A percentile compares a stretch with the other conserved stretches of the same genome.
Conservation (phyloP, 1,284 basidiomycete genomes). For the Hemileia vastatrix region DNA sequence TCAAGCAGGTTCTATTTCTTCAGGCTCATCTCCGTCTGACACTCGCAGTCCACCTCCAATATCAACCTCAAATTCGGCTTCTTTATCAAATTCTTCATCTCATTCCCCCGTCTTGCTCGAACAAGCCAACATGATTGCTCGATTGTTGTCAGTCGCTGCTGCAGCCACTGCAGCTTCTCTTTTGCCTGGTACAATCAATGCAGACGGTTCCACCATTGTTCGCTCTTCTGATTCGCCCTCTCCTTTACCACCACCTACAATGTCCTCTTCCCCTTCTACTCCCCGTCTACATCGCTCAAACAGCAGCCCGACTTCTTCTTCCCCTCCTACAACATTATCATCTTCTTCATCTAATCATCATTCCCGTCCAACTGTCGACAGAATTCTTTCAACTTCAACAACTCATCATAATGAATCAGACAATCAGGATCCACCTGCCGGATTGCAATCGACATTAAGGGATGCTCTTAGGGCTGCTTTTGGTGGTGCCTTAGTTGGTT, state of each 20-base stretch:
- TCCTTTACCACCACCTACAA: not conserved
- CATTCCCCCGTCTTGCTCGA: not conserved
- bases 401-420: not conserved
- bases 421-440: not conserved
- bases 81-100: not conserved
- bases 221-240: not conserved
- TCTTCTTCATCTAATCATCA: too few relatives aligned
- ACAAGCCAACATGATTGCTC: slow-evolving; percentile 4
- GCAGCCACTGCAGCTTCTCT: slow-evolving; percentile 6
- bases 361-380: too few relatives aligned
- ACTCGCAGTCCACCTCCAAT: not conserved
- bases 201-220: slow-evolving; percentile 1
- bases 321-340: too few relatives aligned
- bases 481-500: slow-evolving; percentile 1
- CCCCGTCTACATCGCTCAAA: too few relatives aligned
- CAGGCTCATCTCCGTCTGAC: not conserved
- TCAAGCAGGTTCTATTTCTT: not conserved
- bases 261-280: not conserved
- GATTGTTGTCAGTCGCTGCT: slow-evolving; percentile 3
- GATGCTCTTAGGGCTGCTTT: slow-evolving; percentile 6
- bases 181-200: slow-evolving; percentile 1
- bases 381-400: not conserved
- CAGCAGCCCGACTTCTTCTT: too few relatives aligned
- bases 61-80: not conserved
- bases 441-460: slow-evolving; percentile 3